phyloP scores from a whole-genome alignment of 2,329 filamentous ascomycete species.

The Penicillium concentricum region DNA sequence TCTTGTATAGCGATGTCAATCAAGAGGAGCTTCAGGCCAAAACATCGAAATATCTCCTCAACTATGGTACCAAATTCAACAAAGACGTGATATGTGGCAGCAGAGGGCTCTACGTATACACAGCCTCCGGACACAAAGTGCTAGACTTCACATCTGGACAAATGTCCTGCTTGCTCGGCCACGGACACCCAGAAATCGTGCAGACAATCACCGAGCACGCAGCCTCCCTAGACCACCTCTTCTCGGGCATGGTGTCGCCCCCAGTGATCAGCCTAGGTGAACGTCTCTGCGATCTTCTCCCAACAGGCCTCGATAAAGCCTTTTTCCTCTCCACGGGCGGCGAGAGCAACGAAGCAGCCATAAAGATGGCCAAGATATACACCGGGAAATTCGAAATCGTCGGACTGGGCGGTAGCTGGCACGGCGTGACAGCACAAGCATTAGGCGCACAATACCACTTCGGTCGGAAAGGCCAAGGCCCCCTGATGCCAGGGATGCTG shows the following conservation, averaged over 20 bases:
- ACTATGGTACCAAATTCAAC: constrained; percentile 12
- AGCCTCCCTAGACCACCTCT: constrained; percentile 56
- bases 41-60: constrained; percentile 5
- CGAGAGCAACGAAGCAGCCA: constrained; percentile 61
- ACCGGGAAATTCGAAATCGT: constrained; percentile 66
- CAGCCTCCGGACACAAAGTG: constrained; percentile 33
- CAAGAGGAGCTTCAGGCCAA: constrained; percentile 6
- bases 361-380: constrained; percentile 62
- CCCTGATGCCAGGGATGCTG: constrained; percentile 55
- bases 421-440: constrained; percentile 59
- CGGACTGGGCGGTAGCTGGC: constrained; percentile 58
- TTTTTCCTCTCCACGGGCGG: constrained; percentile 60
- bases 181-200: constrained; percentile 60
- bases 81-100: constrained; percentile 13
- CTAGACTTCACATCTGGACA: constrained; percentile 62
- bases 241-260: constrained; percentile 59
- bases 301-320: constrained; percentile 50
- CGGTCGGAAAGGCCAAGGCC: constrained; percentile 21
- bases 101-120: constrained; percentile 9
- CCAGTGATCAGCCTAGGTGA: constrained; percentile 57
- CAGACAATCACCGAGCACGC: constrained; percentile 52
- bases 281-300: constrained; percentile 50
- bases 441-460: constrained; percentile 47
- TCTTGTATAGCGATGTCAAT: neutral
- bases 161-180: constrained; percentile 59